Percentiles rank a stretch among this genome's conserved stretches.
These are phyloP conservation scores for Ogataea trehaloabstinens DNA, from an alignment of 805 yeast genomes.

Conservation along the genomic window DNA sequence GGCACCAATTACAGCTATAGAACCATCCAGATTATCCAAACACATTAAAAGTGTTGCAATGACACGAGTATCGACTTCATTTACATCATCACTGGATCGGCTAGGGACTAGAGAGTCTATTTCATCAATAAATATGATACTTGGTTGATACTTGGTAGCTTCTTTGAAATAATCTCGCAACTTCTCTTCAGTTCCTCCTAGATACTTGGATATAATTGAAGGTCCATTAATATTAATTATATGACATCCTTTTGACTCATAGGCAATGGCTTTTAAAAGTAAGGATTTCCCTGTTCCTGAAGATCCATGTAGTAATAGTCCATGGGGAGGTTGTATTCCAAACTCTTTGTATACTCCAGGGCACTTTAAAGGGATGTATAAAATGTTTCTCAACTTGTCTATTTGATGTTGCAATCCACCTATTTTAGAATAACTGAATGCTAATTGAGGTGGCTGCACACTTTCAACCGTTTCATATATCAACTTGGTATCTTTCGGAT, in stretches of 20 bases:
- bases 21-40: constrained; percentile 73
- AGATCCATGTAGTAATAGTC: constrained; percentile 92
- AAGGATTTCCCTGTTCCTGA: constrained; percentile 97
- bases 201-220: constrained; percentile 83
- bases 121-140: constrained; percentile 87
- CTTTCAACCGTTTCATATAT: constrained; percentile 26
- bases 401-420: constrained; percentile 80
- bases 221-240: constrained; percentile 86
- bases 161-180: constrained; percentile 81
- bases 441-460: constrained; percentile 43
- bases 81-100: constrained; percentile 78
- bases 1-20: constrained; percentile 78
- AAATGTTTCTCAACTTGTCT: constrained; percentile 55
- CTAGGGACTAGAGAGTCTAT: constrained; percentile 89
- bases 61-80: constrained; percentile 87
- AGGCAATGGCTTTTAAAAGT: constrained; percentile 79
- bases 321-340: constrained; percentile 91
- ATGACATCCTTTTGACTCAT: constrained; percentile 71
- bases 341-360: constrained; percentile 78
- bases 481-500: constrained; percentile 34
- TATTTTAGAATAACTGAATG: constrained; percentile 38
- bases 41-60: constrained; percentile 84
- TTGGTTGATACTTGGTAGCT: constrained; percentile 82
- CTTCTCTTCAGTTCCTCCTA: constrained; percentile 91
- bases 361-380: constrained; percentile 75